phyloP scores from a whole-genome alignment of 73 alveolate genomes.

The Stentor roeselii region DNA sequence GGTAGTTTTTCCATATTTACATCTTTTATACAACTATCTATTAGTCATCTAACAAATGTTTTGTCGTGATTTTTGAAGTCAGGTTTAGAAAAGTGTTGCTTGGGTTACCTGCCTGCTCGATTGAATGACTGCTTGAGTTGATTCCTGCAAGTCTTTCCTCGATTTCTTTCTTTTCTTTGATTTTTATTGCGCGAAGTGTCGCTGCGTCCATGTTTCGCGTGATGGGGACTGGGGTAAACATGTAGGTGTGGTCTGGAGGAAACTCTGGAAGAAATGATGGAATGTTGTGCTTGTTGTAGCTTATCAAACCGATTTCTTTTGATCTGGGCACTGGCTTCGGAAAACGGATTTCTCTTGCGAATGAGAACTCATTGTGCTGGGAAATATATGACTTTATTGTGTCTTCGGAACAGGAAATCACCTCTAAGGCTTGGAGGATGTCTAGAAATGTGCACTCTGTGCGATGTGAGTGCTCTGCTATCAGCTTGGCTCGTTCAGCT shows the following conservation, averaged over 20 bases:
- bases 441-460: constrained; percentile 8
- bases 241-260: constrained; percentile 1
- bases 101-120: too few species aligned
- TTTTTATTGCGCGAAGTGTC: background rate
- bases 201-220: constrained; percentile 18
- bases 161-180: constrained; percentile 19
- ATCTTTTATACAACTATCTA: too few species aligned
- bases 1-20: background rate
- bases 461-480: constrained; percentile 17
- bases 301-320: background rate
- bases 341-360: background rate
- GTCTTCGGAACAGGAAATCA: background rate
- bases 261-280: background rate
- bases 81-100: too few species aligned
- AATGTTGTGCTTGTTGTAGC: background rate
- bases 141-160: constrained; percentile 19
- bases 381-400: background rate
- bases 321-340: background rate
- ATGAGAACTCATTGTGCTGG: background rate
- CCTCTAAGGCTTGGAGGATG: background rate
- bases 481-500: constrained; percentile 12
- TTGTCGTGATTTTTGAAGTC: too few species aligned
- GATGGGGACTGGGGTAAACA: constrained; percentile 23
- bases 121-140: too few species aligned
- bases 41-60: too few species aligned